Conservation (phyloP, 352 stramenopile genomes). For the Phytophthora capsici region DNA sequence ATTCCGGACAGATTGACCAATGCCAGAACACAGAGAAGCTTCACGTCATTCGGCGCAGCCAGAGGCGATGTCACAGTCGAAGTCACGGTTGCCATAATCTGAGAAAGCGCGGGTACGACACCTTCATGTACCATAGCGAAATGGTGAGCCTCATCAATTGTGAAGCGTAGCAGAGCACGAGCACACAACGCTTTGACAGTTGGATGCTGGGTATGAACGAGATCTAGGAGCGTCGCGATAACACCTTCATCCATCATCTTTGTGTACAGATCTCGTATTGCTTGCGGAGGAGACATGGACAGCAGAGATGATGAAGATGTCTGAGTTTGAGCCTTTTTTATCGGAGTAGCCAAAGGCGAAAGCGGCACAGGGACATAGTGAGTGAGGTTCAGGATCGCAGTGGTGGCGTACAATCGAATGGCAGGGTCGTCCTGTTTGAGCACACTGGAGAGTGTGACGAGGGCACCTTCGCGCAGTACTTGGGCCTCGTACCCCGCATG, state of each 20-base stretch:
- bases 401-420: slow-evolving; percentile 67
- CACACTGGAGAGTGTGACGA: slow-evolving; percentile 62
- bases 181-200: slow-evolving; percentile 78
- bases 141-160: slow-evolving; percentile 74
- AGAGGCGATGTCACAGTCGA: slow-evolving; percentile 26
- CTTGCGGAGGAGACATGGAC: slow-evolving; percentile 30
- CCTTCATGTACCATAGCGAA: slow-evolving; percentile 85
- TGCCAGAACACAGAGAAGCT: slow-evolving; percentile 66
- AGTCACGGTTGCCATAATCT: slow-evolving; percentile 63
- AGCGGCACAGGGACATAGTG: slow-evolving; percentile 25
- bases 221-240: slow-evolving; percentile 61
- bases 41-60: slow-evolving; percentile 56
- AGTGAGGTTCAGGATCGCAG: slow-evolving; percentile 84
- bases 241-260: slow-evolving; percentile 83
- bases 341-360: slow-evolving; percentile 20
- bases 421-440: slow-evolving; percentile 76
- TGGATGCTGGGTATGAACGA: slow-evolving; percentile 66
- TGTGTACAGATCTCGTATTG: slow-evolving; percentile 59
- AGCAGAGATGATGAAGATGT: slow-evolving; percentile 21
- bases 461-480: slow-evolving; percentile 70
- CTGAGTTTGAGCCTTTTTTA: slow-evolving; percentile 28
- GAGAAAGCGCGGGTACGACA: slow-evolving; percentile 63
- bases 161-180: slow-evolving; percentile 73
- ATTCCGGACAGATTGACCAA: slow-evolving; percentile 77
- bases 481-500: slow-evolving; percentile 77